Evolutionary conservation across 768 basidiomycete species (phyloP), one percentile per base, ranked within the genome.

Genomic region (Cantharellus anzutake): DNA sequence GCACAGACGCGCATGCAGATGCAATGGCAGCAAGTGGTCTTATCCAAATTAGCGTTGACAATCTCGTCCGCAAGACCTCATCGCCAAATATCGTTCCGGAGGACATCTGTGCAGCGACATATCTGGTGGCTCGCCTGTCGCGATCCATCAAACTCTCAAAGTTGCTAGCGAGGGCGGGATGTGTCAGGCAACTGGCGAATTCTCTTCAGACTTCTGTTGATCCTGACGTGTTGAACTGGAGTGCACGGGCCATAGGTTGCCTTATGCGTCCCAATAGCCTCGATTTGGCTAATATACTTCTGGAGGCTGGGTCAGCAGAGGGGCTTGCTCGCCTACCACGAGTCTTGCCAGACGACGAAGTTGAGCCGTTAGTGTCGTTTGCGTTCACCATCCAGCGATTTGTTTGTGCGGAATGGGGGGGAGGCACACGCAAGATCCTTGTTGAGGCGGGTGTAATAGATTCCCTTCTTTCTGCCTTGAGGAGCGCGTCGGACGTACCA

Each of bases 381-480:
- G 60, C 60, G 14, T 61, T 61, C 38, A 40, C 60, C n/a, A 61
- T 61, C 41, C 60, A 61, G 59, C 34, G 56, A 50, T 61, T 58
- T 42, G 11, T 48, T 58, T 48, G 14, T n/a, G 14, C 42, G 20
- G 42, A 44, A 39, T 61, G 60, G 60, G 60, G 60, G 5, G 7
- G 57, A 29, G 59, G 59, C 38, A 61, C 60, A 48, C 5, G 60
- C 5, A 61, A 60, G 37, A 48, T 44, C 2, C 57, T 61, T 40
- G 56, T 58, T 3, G 60, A 61, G 37, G 60, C 60, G 14, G 60
- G 60, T 4, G 60, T 61, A 3, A 58, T 61, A 2, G 60, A 61
- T 42, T 61, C 60, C 2, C 58, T 61, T 14, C 50, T 61, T 2
- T 56, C 60, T 3, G 60, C 60, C 37, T 41, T 61, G 4, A 41